Percentiles rank a stretch among this genome's conserved stretches.
Conservation (phyloP, 1,139 yeast species). For the Torulaspora pretoriensis region DNA sequence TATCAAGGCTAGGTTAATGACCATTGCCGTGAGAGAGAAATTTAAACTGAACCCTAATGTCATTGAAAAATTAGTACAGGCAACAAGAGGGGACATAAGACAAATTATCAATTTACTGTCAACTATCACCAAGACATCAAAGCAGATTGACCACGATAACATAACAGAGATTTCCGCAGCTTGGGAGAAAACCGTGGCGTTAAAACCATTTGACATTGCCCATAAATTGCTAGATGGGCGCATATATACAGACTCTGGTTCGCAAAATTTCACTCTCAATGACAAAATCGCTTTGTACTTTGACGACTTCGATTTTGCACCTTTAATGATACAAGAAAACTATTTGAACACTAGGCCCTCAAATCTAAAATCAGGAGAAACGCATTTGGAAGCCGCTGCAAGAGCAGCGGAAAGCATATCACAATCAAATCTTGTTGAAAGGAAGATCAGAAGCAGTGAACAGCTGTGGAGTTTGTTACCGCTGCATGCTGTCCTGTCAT, state of each 20-base stretch:
- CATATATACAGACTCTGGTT: constrained; percentile 48
- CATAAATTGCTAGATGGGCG: constrained; percentile 64
- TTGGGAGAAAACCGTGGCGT: constrained; percentile 87
- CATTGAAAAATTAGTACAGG: constrained; percentile 77
- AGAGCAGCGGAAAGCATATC: constrained; percentile 84
- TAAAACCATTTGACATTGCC: constrained; percentile 89
- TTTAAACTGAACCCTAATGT: constrained; percentile 75
- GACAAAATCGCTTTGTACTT: constrained; percentile 88
- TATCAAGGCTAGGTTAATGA: constrained; percentile 78
- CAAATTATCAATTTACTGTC: constrained; percentile 88
- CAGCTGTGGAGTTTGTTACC: constrained; percentile 97
- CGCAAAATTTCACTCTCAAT: constrained; percentile 54
- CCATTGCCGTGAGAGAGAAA: constrained; percentile 83
- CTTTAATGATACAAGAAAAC: constrained; percentile 94
- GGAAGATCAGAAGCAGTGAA: constrained; percentile 80
- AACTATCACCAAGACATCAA: constrained; percentile 72
- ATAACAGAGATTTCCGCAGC: constrained; percentile 53
- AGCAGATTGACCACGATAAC: constrained; percentile 51
- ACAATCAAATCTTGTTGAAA: constrained; percentile 73
- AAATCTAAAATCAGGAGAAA: constrained; percentile 38
- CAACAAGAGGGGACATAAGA: constrained; percentile 87
- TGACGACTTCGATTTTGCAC: constrained; percentile 92
- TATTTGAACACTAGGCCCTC: constrained; percentile 64
- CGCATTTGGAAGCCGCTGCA: constrained; percentile 61
- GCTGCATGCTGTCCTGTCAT: constrained; percentile 81